A percentile compares a stretch with the other conserved stretches of the same genome.
Conservation (phyloP, 352 stramenopile genomes). For the Phytophthora tentaculata region DNA sequence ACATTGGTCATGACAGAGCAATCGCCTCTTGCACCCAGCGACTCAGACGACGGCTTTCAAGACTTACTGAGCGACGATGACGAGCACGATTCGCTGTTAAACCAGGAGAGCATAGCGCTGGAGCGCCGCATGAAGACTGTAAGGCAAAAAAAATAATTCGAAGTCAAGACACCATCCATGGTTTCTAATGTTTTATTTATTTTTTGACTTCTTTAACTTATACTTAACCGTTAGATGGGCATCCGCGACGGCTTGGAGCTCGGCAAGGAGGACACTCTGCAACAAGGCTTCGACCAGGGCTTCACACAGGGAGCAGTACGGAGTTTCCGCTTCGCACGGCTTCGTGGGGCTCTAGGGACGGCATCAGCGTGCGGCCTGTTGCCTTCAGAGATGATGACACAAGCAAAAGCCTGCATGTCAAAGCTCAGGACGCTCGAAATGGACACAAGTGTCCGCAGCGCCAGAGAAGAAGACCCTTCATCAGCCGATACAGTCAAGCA, state of each 20-base stretch:
- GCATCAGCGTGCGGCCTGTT: constrained; percentile 36
- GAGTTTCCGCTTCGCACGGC: constrained; percentile 48
- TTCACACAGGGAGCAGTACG: constrained; percentile 45
- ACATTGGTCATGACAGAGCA: too few species aligned
- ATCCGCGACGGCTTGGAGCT: constrained; percentile 74
- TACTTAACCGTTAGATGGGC: constrained; percentile 44
- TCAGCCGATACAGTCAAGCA: constrained; percentile 10
- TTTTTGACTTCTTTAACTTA: constrained; percentile 18
- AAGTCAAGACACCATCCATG: neutral
- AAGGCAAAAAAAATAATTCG: constrained; percentile 5
- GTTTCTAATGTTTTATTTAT: neutral
- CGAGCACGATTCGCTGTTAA: constrained; percentile 47
- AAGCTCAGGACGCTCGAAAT: constrained; percentile 32
- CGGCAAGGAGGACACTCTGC: constrained; percentile 74
- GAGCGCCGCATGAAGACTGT: constrained; percentile 72
- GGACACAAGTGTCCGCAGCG: constrained; percentile 21
- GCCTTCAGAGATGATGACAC: constrained; percentile 1
- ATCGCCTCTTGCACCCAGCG: neutral
- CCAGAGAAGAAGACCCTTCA: constrained; percentile 3
- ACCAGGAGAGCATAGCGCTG: constrained; percentile 59
- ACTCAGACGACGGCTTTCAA: constrained; percentile 67
- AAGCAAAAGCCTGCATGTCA: constrained; percentile 17
- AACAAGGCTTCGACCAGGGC: constrained; percentile 72
- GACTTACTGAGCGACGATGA: constrained; percentile 70
- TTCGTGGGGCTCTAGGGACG: constrained; percentile 58